Conservation (phyloP, 768 basidiomycete species). For the Amanita exitialis region DNA sequence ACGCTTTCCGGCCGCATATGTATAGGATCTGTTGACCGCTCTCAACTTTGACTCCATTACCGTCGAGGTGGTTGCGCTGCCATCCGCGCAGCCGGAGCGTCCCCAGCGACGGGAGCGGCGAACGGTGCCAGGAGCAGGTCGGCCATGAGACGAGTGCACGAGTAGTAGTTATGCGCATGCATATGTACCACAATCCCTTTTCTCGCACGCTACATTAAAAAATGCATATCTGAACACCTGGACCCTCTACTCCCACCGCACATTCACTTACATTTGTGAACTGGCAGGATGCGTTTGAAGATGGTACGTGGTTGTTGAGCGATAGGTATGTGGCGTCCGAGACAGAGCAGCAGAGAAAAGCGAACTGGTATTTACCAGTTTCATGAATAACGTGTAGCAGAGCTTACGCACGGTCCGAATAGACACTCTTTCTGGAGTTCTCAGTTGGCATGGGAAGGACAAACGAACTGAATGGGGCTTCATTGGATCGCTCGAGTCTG, state of each 20-base stretch:
- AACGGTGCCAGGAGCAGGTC: constrained; percentile 75
- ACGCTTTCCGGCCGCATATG: not conserved
- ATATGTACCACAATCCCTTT: not conserved
- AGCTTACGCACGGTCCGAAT: not conserved
- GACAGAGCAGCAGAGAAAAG: constrained; percentile 14
- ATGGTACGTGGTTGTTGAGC: not conserved
- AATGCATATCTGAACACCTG: too few species aligned
- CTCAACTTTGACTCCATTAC: constrained; percentile 94
- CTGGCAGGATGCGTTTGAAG: not conserved
- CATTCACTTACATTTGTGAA: too few species aligned
- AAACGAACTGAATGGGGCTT: too few species aligned
- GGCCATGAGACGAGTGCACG: constrained; percentile 9
- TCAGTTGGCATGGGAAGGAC: too few species aligned
- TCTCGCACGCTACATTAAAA: not conserved
- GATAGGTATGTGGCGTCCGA: not conserved
- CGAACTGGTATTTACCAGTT: constrained; percentile 22
- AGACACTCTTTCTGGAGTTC: too few species aligned
- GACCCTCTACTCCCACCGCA: too few species aligned
- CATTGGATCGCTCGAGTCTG: too few species aligned
- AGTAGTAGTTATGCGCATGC: constrained; percentile 1
- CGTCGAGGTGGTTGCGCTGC: constrained; percentile 59
- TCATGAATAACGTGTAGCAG: constrained; percentile 33
- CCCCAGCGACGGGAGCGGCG: constrained; percentile 65
- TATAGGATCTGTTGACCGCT: constrained; percentile 74
- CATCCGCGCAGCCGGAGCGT: constrained; percentile 60